phyloP scores from a whole-genome alignment of 108 stramenopile species.

The Cylindrotheca fusiformis region DNA sequence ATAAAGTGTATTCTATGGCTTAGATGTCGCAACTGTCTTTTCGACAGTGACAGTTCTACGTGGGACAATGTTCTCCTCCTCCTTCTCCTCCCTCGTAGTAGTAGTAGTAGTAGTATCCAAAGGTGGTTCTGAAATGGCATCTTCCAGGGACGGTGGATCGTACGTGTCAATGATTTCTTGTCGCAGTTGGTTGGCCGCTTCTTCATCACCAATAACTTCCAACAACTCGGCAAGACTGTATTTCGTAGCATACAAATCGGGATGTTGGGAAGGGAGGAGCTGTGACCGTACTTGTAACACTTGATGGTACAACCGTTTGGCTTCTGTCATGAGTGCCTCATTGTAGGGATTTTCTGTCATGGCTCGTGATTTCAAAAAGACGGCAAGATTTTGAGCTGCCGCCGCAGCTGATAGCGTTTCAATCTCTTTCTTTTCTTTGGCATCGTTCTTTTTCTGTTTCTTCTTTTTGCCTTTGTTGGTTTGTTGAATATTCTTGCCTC shows the following conservation, averaged over 20 bases:
- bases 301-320: constrained; percentile 65
- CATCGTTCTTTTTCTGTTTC: constrained; percentile 15
- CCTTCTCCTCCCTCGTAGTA: too few species aligned
- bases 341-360: constrained; percentile 37
- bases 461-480: constrained; percentile 27
- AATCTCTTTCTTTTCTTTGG: constrained; percentile 15
- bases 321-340: constrained; percentile 45
- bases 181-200: constrained; percentile 65
- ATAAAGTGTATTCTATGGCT: too few species aligned
- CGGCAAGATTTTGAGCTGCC: constrained; percentile 86
- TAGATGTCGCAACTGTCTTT: too few species aligned
- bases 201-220: constrained; percentile 48
- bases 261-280: constrained; percentile 61
- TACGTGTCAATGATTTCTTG: constrained; percentile 80
- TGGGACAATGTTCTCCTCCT: too few species aligned
- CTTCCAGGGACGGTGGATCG: constrained; percentile 45
- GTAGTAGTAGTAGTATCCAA: too few species aligned
- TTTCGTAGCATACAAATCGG: constrained; percentile 76
- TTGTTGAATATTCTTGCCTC: constrained; percentile 51
- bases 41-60: too few species aligned
- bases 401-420: constrained; percentile 75
- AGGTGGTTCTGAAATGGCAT: too few species aligned
- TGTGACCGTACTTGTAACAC: constrained; percentile 57
- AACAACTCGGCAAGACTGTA: constrained; percentile 81
- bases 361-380: constrained; percentile 74